These are phyloP conservation scores for Stromatinia cepivora DNA, from an alignment of 2,329 filamentous ascomycete genomes.

Conservation along the genomic window DNA sequence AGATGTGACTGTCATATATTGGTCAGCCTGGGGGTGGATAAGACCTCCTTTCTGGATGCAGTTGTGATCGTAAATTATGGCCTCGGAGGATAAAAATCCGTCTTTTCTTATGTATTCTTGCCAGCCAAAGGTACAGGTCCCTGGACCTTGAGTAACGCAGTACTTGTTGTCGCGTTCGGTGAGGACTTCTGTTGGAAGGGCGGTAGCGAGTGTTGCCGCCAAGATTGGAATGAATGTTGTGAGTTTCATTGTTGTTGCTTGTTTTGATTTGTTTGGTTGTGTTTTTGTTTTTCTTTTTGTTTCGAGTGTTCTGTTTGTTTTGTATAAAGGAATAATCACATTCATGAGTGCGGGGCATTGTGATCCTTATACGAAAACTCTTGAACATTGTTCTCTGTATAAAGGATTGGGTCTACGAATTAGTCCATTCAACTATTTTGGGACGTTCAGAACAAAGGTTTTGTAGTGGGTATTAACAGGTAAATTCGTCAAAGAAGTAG, in stretches of 20 bases:
- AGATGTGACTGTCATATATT: constrained; percentile 8
- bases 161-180: neutral
- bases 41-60: constrained; percentile 40
- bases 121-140: constrained; percentile 3
- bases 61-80: neutral
- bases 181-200: neutral
- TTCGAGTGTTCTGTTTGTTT: neutral
- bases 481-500: too few species aligned
- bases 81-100: neutral
- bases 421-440: neutral
- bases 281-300: neutral
- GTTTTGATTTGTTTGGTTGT: neutral
- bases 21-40: neutral
- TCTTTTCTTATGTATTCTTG: neutral
- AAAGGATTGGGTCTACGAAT: neutral
- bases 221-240: neutral
- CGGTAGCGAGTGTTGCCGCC: neutral
- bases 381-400: neutral
- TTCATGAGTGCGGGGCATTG: too few species aligned
- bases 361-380: neutral
- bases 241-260: neutral
- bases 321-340: neutral
- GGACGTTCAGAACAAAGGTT: neutral
- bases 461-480: neutral
- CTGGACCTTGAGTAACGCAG: neutral